Base-by-base conservation (phyloP, 345 rosid species). In the Ceriops tagal region DNA sequence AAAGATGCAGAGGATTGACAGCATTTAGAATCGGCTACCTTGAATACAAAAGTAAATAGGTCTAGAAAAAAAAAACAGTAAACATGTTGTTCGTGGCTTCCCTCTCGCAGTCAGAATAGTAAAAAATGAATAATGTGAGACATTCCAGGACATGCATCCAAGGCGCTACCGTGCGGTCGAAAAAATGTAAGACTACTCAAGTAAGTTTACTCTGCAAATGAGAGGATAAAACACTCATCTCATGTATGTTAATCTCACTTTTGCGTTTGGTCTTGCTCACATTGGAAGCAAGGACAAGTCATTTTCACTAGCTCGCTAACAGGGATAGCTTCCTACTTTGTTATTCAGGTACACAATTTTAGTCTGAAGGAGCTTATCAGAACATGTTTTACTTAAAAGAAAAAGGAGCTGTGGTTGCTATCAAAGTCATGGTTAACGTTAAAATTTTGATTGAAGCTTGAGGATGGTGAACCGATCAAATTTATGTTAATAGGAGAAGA, bases 301-400 rank as follows among this genome's bases (percentile, higher is more conserved):
- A 22, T 46, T 76, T 67, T 82, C 79, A 65, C 22, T 30, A 62
- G 32, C 56, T 73, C 13, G 68, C 61, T 46, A 73, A 78, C 71
- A 82, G 52, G 62, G 77, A 82, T 61, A 59, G 75, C 35, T 81
- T 78, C 78, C 79, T 76, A 73, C 78, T 61, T 68, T 47, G 35
- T 73, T 56, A 58, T 64, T 58, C 35, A 52, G 24, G 30, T 47
- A 53, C 43, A 20, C 24, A 9, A 27, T 21, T 43, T 15, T 43
- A 43, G 11, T 43, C 49, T 43, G 16, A 43, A 43, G 19, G 49
- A 43, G 49, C 49, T 43, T 43, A 43, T 43, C 49, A 59, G 62
- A 59, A 28, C n/a, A 27, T 11, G 32, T 22, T 64, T 64, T 24
- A 32, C 28, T 37, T 56, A 20, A 32, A 34, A 21, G 32, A 22